Evolutionary conservation across 495 filamentous ascomycete species (phyloP), one percentile per base, ranked within the genome.

Genomic region (Podospora pseudoanserina): DNA sequence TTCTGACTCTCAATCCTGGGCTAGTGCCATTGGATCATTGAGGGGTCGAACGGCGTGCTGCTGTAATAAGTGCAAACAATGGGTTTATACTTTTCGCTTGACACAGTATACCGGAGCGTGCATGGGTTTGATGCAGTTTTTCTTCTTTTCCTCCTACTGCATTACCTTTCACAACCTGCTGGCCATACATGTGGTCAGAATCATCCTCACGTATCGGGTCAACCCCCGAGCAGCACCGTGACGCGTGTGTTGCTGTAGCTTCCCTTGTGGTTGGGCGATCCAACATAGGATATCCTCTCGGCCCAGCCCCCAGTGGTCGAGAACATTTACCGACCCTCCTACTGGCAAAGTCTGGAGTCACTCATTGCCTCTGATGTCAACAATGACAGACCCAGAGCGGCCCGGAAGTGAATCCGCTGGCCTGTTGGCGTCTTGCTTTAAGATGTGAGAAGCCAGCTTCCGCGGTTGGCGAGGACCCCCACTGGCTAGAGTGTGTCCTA

Each of bases 401-500:
- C 30, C 30, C 30, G 30, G 30, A 32, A 32, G 30, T 6, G 30
- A 32, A 32, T 7, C 30, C 30, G 7, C 9, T 49, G 39, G 39
- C 39, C 18, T 39, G 5, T 39, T 11, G 4, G 34, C 11, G 34
- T 11, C 39, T 13, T 49, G 5, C 39, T 49, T 13, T 11, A 5
- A 49, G 39, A 49, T 18, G 39, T 16, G 39, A 49, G 39, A 11
- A 49, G 7, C 13, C 39, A 49, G 39, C 39, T 58, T 19, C 55
- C 55, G 55, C 55, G 23, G 55, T 58, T 58, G 55, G 55, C 55
- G 55, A 26, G 23, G 23, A 58, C 55, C 55, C 55, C 19, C 55
- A 58, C 55, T 58, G n/a, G n/a, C 55, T 49, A 49, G 30, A 32
- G 2, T 49, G 39, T 16, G 39, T 16, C 7, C 9, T 11, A 49